Percentiles rank a stretch among this genome's conserved stretches.
These are phyloP conservation scores for Nakaseomyces kungkrabaensis DNA, from an alignment of 1,139 yeast genomes.

Conservation along the genomic window DNA sequence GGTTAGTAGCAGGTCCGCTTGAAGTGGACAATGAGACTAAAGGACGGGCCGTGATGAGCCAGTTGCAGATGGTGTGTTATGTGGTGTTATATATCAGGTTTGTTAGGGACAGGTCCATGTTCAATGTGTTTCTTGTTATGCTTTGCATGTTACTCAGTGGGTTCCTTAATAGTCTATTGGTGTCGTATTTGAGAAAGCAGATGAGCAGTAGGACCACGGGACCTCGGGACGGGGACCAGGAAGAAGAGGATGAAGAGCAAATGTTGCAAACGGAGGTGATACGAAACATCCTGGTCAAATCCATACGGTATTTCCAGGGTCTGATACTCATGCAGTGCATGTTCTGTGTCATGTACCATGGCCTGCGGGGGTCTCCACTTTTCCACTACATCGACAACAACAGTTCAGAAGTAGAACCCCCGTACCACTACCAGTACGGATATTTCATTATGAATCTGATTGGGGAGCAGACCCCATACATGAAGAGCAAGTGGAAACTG, in stretches of 20 bases:
- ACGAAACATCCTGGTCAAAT: conserved; percentile 1
- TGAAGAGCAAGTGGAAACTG: not conserved
- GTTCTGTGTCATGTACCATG: conserved; percentile 3
- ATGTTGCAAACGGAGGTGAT: conserved; percentile 1
- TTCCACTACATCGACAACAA: not conserved
- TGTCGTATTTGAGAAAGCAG: not conserved
- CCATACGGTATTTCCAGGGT: conserved; percentile 2
- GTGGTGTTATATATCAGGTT: not conserved
- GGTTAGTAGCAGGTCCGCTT: not conserved
- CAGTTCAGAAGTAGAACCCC: not conserved
- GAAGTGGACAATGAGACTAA: not conserved
- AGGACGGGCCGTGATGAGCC: not conserved
- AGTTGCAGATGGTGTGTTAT: not conserved
- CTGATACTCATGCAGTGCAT: not conserved
- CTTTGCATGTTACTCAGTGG: not conserved
- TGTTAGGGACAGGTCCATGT: not conserved
- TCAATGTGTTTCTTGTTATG: not conserved
- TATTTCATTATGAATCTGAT: not conserved
- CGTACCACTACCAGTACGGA: not conserved
- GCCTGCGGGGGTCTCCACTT: not conserved
- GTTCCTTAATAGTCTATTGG: not conserved
- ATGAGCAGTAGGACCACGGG: not conserved
- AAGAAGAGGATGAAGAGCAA: not conserved
- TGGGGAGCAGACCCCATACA: not conserved
- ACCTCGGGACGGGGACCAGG: not conserved